Evolutionary conservation across 257 asterid species (phyloP), one percentile per base, ranked within the genome.

Genomic region (Solanum stenotomum): DNA sequence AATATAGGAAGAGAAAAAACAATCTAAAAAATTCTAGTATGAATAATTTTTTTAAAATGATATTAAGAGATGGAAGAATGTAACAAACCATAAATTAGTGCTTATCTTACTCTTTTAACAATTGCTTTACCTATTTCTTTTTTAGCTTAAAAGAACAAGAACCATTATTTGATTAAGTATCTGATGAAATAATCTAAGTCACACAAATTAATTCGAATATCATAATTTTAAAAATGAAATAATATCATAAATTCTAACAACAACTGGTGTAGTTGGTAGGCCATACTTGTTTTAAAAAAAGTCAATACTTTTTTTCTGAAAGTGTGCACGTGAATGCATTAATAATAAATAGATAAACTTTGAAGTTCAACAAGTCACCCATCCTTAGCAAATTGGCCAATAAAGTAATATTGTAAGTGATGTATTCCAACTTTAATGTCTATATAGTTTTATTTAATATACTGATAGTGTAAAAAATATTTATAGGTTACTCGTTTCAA

Each of bases 401-500:
- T 79, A 8, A 23, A 23, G 23, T 68, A 8, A 3, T 68, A 42
- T 13, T 71, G 3, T 8, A 71, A 31, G 3, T 18, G 25, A 8
- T 16, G 3, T 5, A 4, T 8, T 74, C 11, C 27, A 35, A 74
- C 46, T 35, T 35, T 38, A 4, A 22, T 34, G 44, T 18, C 63
- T 42, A 5, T 29, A 27, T 79, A 42, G 31, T 6, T 42, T 25
- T 25, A 10, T 56, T 18, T 1, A 34, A 74, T 9, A 72, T 74
- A 20, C 16, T 20, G 82, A 74, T 1, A 35, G 16, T 20, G 9
- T 34, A 34, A 74, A 74, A 4, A 74, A 18, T 74, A 35, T 34
- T 74, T 74, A 34, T 34, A 93, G 95, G 90, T 93, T 3, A 93
- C 94, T 10, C 90, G 87, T 37, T 92, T 92, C 89, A 93, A 89